Percentiles rank a stretch among this genome's conserved stretches.
These are phyloP conservation scores for Ustilago shanxiensis DNA, from an alignment of 1,284 basidiomycete genomes.

Conservation along the genomic window DNA sequence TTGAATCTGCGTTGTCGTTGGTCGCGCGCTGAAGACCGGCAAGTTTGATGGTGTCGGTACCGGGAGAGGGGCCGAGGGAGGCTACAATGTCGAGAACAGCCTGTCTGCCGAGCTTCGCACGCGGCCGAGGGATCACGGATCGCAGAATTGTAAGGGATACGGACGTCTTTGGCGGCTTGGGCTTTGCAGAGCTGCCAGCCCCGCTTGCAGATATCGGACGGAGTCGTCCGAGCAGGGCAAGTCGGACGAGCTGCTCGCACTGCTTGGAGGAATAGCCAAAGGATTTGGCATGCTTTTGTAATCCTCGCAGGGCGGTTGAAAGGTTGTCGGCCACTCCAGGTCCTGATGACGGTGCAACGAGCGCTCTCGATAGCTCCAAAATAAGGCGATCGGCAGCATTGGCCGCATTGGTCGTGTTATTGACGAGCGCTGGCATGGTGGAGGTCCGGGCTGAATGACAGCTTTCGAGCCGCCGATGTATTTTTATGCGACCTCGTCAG, in stretches of 20 bases:
- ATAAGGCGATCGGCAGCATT: constrained; percentile 36
- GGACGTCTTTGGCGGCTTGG: constrained; percentile 36
- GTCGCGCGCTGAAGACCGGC: constrained; percentile 29
- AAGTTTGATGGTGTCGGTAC: constrained; percentile 27
- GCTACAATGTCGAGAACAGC: constrained; percentile 40
- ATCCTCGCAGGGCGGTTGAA: constrained; percentile 4
- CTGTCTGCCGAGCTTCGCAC: constrained; percentile 35
- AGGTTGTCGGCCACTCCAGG: constrained; percentile 12
- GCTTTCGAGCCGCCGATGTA: too few relatives aligned
- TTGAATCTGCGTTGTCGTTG: constrained; percentile 10
- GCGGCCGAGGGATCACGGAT: constrained; percentile 33
- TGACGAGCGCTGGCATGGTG: constrained; percentile 33
- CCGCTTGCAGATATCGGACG: constrained; percentile 9
- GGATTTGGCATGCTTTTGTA: constrained; percentile 32
- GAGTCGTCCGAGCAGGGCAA: constrained; percentile 37
- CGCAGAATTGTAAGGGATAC: constrained; percentile 37
- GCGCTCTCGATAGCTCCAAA: constrained; percentile 23
- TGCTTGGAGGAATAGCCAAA: constrained; percentile 43
- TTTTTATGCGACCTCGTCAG: too few relatives aligned
- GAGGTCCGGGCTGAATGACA: too few relatives aligned
- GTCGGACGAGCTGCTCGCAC: constrained; percentile 41
- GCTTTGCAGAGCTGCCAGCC: constrained; percentile 20
- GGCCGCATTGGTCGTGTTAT: constrained; percentile 10
- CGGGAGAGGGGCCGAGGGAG: constrained; percentile 35
- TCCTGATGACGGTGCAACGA: constrained; percentile 25